Percentiles rank a stretch among this genome's conserved stretches.
phyloP scores from a whole-genome alignment of 257 asterid genomes.

The Dorcoceras hygrometricum region DNA sequence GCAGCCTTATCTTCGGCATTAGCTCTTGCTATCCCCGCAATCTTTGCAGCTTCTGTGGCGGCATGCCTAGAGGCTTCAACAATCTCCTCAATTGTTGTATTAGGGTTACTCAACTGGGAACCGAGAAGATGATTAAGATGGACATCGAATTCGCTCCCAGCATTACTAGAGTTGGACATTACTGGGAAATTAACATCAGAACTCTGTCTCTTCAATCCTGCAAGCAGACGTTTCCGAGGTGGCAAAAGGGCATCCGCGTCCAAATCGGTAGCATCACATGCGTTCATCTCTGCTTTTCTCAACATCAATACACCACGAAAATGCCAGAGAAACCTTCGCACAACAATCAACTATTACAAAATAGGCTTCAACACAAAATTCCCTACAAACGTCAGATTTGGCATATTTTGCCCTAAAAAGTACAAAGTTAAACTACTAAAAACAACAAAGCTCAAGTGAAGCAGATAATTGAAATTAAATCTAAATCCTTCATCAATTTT shows the following conservation, averaged over 20 bases:
- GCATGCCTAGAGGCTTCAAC: slow-evolving; percentile 66
- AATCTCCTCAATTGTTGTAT: slow-evolving; percentile 63
- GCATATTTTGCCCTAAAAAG: slow-evolving; percentile 26
- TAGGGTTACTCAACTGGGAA: slow-evolving; percentile 46
- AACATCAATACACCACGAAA: slow-evolving; percentile 43
- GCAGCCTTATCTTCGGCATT: slow-evolving; percentile 87
- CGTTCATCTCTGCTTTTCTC: slow-evolving; percentile 60
- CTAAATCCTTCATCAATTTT: slow-evolving; percentile 15
- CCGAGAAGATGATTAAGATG: slow-evolving; percentile 45
- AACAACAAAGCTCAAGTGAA: slow-evolving; percentile 23
- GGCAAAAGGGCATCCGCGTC: slow-evolving; percentile 89
- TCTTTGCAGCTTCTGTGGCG: slow-evolving; percentile 64
- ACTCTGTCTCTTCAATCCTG: slow-evolving; percentile 83
- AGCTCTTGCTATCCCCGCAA: slow-evolving; percentile 76
- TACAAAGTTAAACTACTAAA: slow-evolving; percentile 22
- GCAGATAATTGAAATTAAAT: slow-evolving; percentile 25
- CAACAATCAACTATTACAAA: slow-evolving; percentile 31
- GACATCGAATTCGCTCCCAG: slow-evolving; percentile 37
- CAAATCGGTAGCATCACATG: slow-evolving; percentile 59
- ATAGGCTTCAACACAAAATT: slow-evolving; percentile 30
- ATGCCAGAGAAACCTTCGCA: slow-evolving; percentile 33
- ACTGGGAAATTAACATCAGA: slow-evolving; percentile 59
- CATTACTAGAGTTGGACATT: slow-evolving; percentile 34
- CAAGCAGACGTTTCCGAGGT: slow-evolving; percentile 89
- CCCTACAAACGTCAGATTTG: slow-evolving; percentile 28